These are phyloP conservation scores for Cymbidium sinense DNA, from an alignment of 106 monocot species.

Conservation along the genomic window DNA sequence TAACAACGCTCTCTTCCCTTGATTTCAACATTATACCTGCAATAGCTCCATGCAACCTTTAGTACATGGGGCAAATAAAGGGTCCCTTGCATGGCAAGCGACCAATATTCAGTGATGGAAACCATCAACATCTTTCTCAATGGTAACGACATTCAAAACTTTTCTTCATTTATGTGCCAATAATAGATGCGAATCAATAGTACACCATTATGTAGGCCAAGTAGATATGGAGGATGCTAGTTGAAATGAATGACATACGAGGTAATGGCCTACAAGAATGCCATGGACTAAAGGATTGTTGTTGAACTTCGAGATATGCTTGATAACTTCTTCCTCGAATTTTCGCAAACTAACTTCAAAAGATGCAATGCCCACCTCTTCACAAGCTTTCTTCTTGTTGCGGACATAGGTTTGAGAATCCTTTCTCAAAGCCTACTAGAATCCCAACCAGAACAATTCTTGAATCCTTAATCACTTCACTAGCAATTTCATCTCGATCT, in stretches of 20 bases:
- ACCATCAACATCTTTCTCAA: constrained; percentile 97
- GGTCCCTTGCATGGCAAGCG: constrained; percentile 99
- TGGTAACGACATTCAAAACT: constrained; percentile 68
- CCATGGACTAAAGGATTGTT: constrained; percentile 71
- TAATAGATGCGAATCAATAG: not conserved
- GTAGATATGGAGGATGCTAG: not conserved
- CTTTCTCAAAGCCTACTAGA: constrained; percentile 75
- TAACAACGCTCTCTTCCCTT: constrained; percentile 92
- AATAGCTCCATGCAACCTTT: constrained; percentile 96
- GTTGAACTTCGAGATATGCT: constrained; percentile 59
- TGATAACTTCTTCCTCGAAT: constrained; percentile 50
- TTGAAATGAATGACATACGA: not conserved
- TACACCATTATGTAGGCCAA: not conserved
- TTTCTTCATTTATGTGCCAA: constrained; percentile 77
- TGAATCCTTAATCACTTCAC: constrained; percentile 39
- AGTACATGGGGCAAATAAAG: constrained; percentile 82
- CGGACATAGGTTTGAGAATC: constrained; percentile 83
- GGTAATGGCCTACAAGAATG: constrained; percentile 75
- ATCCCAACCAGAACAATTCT: constrained; percentile 80
- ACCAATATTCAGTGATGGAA: constrained; percentile 95
- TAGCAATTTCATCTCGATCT: constrained; percentile 70
- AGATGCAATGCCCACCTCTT: constrained; percentile 83
- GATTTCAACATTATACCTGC: constrained; percentile 61
- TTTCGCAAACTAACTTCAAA: constrained; percentile 62
- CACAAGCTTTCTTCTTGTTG: constrained; percentile 95